Base-by-base conservation (phyloP, 805 yeast genomes). In the Hanseniaspora valbyensis region DNA sequence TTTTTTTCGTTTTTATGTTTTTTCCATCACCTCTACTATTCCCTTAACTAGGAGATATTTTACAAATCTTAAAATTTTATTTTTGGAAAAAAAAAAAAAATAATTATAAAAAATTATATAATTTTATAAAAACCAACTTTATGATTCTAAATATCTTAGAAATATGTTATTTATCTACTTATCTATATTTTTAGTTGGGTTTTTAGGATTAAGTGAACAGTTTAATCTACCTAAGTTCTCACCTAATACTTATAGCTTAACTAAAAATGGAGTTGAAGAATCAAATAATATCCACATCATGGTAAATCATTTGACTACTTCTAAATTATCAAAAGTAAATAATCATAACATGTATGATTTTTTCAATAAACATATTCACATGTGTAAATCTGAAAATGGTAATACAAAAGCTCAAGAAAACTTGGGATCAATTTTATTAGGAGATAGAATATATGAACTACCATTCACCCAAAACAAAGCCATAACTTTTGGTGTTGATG, bases 171-270 rank as follows among this genome's bases (percentile, higher is more conserved):
- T n/a, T n/a, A n/a, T n/a, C 13, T 34, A 18, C 24, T 34, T 34
- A 18, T 18, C 29, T 6, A 42, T 36, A 22, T 19, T 49, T 8
- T 19, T 43, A 16, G 28, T 45, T 37, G 24, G 10, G 7, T 34
- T 34, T 48, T 25, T 29, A 8, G 14, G 14, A 4, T 10, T 13
- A 5, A 33, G 32, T 7, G 43, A 32, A 2, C 44, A 40, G 16
- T 90, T 92, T 67, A 90, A 92, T 62, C 71, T 92, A 51, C 97
- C 97, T 0, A 97, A 97, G 8, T 92, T 88, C 22, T 95, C 97
- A 0, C 97, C 98, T 18, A 84, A 94, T 1, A 82, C 90, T 45
- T 92, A 90, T 62, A 70, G 73, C 42, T 26, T 40, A 4, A 18
- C 25, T n/a, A 26, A 34, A 12, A 16, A 21, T 12, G 41, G 33